phyloP scores from a whole-genome alignment of 257 asterid genomes.

The Eucommia ulmoides region DNA sequence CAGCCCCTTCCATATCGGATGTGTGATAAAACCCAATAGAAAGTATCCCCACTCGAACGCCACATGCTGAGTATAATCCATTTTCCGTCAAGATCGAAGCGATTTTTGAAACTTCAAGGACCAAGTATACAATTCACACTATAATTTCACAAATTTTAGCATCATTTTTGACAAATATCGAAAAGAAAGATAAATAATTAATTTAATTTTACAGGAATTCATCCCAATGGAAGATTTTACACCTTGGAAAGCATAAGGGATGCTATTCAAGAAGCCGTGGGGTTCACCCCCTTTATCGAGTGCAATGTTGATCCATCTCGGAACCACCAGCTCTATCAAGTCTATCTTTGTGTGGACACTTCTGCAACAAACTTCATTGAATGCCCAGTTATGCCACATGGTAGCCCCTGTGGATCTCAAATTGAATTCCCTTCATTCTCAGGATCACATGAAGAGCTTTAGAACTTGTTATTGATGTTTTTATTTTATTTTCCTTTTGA shows the following conservation, averaged over 20 bases:
- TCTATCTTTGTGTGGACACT: constrained; percentile 59
- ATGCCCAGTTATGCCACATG: constrained; percentile 53
- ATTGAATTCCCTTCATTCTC: constrained; percentile 54
- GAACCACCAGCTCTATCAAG: constrained; percentile 49
- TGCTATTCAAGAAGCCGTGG: constrained; percentile 40
- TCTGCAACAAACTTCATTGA: constrained; percentile 39
- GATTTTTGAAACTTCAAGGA: too few species aligned
- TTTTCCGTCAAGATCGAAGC: too few species aligned
- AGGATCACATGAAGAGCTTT: constrained; percentile 16
- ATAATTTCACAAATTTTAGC: too few species aligned
- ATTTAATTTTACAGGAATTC: constrained; percentile 33
- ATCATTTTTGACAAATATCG: too few species aligned
- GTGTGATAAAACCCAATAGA: too few species aligned
- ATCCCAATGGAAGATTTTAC: constrained; percentile 30
- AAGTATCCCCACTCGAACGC: too few species aligned
- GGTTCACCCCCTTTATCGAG: constrained; percentile 44
- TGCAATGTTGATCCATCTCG: constrained; percentile 52
- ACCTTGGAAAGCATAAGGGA: constrained; percentile 28
- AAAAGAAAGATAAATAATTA: too few species aligned
- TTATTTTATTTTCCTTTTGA: too few species aligned
- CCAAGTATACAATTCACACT: too few species aligned
- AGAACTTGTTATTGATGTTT: too few species aligned
- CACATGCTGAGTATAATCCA: too few species aligned
- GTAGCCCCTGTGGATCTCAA: constrained; percentile 32
- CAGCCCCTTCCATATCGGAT: too few species aligned